Percentiles rank a stretch among this genome's conserved stretches.
These are phyloP conservation scores for Debaryomyces prosopidis DNA, from an alignment of 805 yeast species.

Conservation along the genomic window DNA sequence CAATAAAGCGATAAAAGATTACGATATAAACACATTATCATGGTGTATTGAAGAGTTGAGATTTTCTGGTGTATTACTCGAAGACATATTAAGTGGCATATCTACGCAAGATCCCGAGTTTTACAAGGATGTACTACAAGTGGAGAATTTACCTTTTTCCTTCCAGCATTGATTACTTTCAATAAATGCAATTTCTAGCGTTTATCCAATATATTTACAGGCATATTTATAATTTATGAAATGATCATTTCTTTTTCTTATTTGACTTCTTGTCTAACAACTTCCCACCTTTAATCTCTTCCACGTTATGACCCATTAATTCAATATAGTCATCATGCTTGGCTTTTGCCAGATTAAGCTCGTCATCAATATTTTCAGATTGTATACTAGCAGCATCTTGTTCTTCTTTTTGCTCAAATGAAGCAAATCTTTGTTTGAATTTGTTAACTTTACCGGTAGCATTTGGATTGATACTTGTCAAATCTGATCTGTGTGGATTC, in stretches of 20 bases:
- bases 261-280: constrained; percentile 48
- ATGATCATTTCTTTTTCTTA: constrained; percentile 31
- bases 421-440: constrained; percentile 66
- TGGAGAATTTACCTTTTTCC: background rate
- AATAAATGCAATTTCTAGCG: background rate
- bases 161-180: background rate
- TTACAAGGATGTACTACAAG: constrained; percentile 1
- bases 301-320: constrained; percentile 57
- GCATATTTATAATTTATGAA: background rate
- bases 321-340: constrained; percentile 53
- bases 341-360: constrained; percentile 7
- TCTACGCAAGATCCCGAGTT: constrained; percentile 2
- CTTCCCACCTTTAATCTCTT: constrained; percentile 58
- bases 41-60: constrained; percentile 37
- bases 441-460: constrained; percentile 79
- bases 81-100: constrained; percentile 12
- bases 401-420: constrained; percentile 24
- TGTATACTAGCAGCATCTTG: constrained; percentile 19
- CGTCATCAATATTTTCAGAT: constrained; percentile 10
- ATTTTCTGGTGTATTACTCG: constrained; percentile 22
- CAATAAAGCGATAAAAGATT: constrained; percentile 20
- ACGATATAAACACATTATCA: constrained; percentile 18
- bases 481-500: constrained; percentile 84
- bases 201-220: constrained; percentile 5
- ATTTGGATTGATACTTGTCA: constrained; percentile 72